These are phyloP conservation scores for Dianthus caryophyllus DNA, from an alignment of 148 eudicot species.

Conservation along the genomic window DNA sequence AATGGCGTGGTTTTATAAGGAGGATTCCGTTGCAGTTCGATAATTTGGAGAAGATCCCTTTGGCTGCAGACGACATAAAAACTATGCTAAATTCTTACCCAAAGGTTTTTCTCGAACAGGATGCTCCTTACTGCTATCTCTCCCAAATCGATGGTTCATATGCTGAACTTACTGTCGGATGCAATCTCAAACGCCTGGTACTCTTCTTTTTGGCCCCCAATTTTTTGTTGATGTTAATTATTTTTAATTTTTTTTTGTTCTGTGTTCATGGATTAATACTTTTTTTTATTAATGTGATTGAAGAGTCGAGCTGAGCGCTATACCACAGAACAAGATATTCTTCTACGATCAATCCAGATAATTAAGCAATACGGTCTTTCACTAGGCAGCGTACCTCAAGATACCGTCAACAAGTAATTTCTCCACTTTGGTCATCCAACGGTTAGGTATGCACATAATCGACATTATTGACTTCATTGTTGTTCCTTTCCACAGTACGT, in stretches of 20 bases:
- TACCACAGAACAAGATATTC: constrained; percentile 70
- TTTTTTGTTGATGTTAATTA: not conserved
- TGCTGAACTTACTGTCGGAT: constrained; percentile 91
- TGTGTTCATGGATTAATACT: constrained; percentile 3
- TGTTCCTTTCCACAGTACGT: not conserved
- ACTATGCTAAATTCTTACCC: constrained; percentile 63
- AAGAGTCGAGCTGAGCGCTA: constrained; percentile 68
- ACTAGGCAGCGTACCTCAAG: constrained; percentile 43
- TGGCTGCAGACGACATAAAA: constrained; percentile 67
- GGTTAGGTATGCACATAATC: constrained; percentile 15
- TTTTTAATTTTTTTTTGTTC: constrained; percentile 3
- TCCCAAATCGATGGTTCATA: constrained; percentile 62
- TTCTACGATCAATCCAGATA: constrained; percentile 65
- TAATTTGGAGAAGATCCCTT: constrained; percentile 64
- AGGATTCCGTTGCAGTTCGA: constrained; percentile 66
- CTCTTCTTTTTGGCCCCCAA: not conserved
- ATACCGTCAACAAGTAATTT: constrained; percentile 24
- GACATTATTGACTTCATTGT: not conserved
- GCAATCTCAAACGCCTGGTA: constrained; percentile 84
- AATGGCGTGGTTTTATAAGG: constrained; percentile 60
- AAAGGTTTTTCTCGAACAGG: constrained; percentile 74
- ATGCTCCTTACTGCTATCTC: constrained; percentile 83
- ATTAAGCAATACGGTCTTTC: constrained; percentile 74
- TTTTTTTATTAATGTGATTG: constrained; percentile 18
- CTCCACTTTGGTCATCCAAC: not conserved